phyloP scores from a whole-genome alignment of 2,329 filamentous ascomycete genomes.

The Colletotrichum lini region DNA sequence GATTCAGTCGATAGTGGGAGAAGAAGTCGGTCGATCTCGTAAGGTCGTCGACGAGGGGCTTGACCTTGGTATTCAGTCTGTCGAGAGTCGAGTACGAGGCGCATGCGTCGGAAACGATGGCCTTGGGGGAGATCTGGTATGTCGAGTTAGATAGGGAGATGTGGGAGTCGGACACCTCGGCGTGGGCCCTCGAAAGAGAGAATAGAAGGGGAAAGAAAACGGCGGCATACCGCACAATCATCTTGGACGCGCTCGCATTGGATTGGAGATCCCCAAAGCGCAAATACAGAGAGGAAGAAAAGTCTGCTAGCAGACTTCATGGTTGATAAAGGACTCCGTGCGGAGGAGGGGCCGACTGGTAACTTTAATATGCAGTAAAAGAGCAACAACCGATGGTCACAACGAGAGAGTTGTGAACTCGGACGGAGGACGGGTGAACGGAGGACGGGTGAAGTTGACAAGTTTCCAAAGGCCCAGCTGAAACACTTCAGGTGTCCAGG shows the following conservation, averaged over 20 bases:
- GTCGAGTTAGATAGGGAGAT: constrained; percentile 57
- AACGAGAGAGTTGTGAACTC: constrained; percentile 12
- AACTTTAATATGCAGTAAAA: constrained; percentile 14
- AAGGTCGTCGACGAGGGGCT: constrained; percentile 83
- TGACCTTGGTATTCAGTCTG: constrained; percentile 81
- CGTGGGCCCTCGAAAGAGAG: constrained; percentile 38
- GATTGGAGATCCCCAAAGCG: constrained; percentile 66
- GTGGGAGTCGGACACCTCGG: constrained; percentile 42
- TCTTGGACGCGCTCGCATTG: constrained; percentile 62
- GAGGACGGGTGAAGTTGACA: constrained; percentile 18
- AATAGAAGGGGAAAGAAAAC: constrained; percentile 44
- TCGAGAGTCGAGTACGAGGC: constrained; percentile 94
- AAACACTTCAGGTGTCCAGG: constrained; percentile 35
- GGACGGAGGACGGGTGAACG: constrained; percentile 2
- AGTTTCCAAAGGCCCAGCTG: constrained; percentile 38
- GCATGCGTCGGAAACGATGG: constrained; percentile 94
- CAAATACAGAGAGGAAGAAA: constrained; percentile 70
- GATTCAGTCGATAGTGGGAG: constrained; percentile 94
- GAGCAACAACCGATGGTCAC: constrained; percentile 14
- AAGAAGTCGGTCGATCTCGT: constrained; percentile 96
- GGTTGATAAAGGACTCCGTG: neutral
- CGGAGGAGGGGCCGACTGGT: constrained; percentile 3
- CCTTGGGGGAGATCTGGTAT: constrained; percentile 84
- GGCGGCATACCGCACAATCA: constrained; percentile 67
- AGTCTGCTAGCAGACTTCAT: constrained; percentile 69